Evolutionary conservation across 352 stramenopile genomes (phyloP), one percentile per base, ranked within the genome.

Genomic region (Pythium myriotylum): DNA sequence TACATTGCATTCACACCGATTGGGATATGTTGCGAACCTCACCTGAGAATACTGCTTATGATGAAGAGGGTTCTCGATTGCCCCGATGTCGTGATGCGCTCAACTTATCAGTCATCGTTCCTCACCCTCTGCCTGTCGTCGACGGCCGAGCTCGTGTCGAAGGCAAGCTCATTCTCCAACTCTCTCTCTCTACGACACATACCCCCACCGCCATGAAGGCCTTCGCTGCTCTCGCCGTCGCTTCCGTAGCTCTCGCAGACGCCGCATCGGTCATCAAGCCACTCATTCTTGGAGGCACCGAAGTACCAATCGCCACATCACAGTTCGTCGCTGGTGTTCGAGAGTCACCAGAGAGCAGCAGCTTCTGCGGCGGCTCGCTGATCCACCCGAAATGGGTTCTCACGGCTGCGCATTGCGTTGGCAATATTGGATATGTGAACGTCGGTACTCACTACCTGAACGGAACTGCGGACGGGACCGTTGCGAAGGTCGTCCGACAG

Each of bases 311-410:
- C 16, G 53, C 46, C 47, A 37, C 39, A 33, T 17, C 22, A 1
- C 40, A 54, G 59, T 67, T 45, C 43, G 42, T 67, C n/a, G 37
- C 59, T 9, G 51, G 50, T 10, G 16, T 67, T 20, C 51, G 59
- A 35, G 19, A 50, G 20, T 26, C 51, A 2, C 12, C 59, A 16
- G 53, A 41, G 27, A 51, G 37, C 43, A 32, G 27, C 19, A 68
- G 32, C 57, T 71, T 66, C 23, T 74, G 67, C 56, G 67, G 67
- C 43, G 61, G 67, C 53, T 67, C 53, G 14, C 62, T 74, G 12
- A 70, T 74, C 37, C 46, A 63, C 32, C 67, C 67, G 14, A 67
- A 74, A 42, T 65, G 53, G 54, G 47, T 74, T 20, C 59, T 74
- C 19, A 67, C 56, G 26, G 63, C 63, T 4, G 63, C 57, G 23